These are phyloP conservation scores for Aurifilum marmelostoma DNA, from an alignment of 2,329 filamentous ascomycete genomes.

Conservation along the genomic window DNA sequence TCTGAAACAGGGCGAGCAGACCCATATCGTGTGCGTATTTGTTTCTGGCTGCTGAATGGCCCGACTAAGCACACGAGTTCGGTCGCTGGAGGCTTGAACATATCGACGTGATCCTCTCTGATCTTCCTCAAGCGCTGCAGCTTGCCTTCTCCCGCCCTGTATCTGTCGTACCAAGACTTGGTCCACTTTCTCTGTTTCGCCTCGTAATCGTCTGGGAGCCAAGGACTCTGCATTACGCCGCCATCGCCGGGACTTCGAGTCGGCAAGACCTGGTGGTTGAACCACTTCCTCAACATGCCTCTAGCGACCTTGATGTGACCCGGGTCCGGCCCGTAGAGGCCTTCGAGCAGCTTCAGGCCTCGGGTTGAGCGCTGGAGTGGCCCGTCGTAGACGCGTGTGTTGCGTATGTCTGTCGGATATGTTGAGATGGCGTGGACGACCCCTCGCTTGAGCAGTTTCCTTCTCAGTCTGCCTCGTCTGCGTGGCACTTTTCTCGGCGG, in stretches of 20 bases:
- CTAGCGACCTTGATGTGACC: conserved; percentile 41
- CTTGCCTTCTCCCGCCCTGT: conserved; percentile 22
- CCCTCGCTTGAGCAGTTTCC: conserved; percentile 20
- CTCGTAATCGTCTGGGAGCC: conserved; percentile 45
- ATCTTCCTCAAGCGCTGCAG: conserved; percentile 31
- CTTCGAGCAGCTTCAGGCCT: conserved; percentile 41
- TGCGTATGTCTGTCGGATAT: conserved; percentile 37
- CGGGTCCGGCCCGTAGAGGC: conserved; percentile 48
- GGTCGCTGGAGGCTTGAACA: conserved; percentile 28
- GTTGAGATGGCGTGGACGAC: conserved; percentile 39
- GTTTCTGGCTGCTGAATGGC: conserved; percentile 34
- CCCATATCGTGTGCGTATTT: conserved; percentile 28
- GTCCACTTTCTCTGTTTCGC: conserved; percentile 39
- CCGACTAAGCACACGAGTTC: conserved; percentile 36
- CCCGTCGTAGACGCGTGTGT: conserved; percentile 43
- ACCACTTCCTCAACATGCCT: conserved; percentile 47
- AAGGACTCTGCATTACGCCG: conserved; percentile 42
- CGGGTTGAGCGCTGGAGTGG: conserved; percentile 42
- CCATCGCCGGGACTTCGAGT: conserved; percentile 37
- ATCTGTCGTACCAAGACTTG: conserved; percentile 35
- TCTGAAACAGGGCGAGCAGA: conserved; percentile 34
- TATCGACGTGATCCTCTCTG: conserved; percentile 24
- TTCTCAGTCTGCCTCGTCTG: conserved; percentile 1
- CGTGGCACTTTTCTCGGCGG: neutral
- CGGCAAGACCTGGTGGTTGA: conserved; percentile 45